Evolutionary conservation across 2,329 filamentous ascomycete genomes (phyloP), one percentile per base, ranked within the genome.

Genomic region (Epichloe sp.): DNA sequence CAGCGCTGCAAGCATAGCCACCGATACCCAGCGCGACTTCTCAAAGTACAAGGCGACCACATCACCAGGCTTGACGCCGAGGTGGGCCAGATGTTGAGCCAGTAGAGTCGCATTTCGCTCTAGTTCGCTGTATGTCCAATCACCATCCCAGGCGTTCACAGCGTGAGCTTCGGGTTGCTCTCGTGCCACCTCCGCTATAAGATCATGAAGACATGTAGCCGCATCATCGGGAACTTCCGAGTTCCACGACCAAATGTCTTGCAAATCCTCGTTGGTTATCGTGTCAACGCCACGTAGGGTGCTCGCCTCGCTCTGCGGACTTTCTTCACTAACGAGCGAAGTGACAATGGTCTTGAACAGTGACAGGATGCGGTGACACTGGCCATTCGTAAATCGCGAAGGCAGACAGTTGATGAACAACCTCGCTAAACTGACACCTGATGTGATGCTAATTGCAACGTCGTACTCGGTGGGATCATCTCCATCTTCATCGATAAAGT

Each of bases 401-500:
- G 48, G 48, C 5, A 44, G 21, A 19, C 48, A 50, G 10, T 50
- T 50, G 34, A 50, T 50, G 41, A 40, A 50, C 3, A 44, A 31
- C 5, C 23, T 38, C 23, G 49, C 40, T 15, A 23, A 8, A n/a
- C 36, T 31, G n/a, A n/a, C 17, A 12, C 44, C 44, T n/a, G 42
- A 19, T 43, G 46, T 43, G 8, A 48, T 17, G 44, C 61, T 60
- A 46, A 64, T 54, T 0, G 61, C 57, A 4, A 62, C 55, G 7
- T 56, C 57, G 36, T 60, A 63, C 47, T 64, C 61, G 45, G 57
- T 61, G 0, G 60, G 50, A 15, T 58, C 57, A 36, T 58, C 53
- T 14, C 55, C 55, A 4, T 55, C 50, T 26, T 43, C 51, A 1
- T 38, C 49, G 14, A 49, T 53, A 47, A 48, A 50, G 40, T 5